A percentile compares a stretch with the other conserved stretches of the same genome.
Conservation (phyloP, 352 stramenopile species). For the Globisporangium radiosum region DNA sequence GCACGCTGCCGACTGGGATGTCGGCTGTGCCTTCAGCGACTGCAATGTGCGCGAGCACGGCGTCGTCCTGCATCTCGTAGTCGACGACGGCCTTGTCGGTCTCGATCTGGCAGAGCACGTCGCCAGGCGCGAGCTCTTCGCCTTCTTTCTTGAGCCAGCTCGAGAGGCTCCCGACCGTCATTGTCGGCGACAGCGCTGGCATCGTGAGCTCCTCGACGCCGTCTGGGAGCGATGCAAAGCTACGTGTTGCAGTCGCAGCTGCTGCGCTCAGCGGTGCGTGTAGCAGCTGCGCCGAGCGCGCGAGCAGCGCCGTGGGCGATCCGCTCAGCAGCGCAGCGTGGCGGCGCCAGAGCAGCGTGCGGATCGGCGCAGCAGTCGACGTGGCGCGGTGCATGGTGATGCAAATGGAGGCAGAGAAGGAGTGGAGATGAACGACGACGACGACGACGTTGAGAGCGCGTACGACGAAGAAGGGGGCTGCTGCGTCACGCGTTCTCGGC, state of each 20-base stretch:
- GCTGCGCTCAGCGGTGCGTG: neutral
- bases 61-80: conserved; percentile 98
- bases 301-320: conserved; percentile 9
- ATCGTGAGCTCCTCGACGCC: conserved; percentile 80
- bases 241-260: conserved; percentile 2
- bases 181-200: conserved; percentile 96
- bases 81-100: conserved; percentile 99
- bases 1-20: conserved; percentile 88
- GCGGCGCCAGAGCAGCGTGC: conserved; percentile 14
- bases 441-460: neutral
- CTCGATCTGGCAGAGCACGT: conserved; percentile 95
- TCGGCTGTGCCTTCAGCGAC: conserved; percentile 80
- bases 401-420: neutral
- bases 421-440: neutral
- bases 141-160: conserved; percentile 92
- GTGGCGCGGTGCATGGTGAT: conserved; percentile 8
- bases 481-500: conserved; percentile 7
- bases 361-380: conserved; percentile 2
- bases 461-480: neutral
- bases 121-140: conserved; percentile 84
- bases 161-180: conserved; percentile 92
- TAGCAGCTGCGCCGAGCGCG: conserved; percentile 13
- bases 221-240: conserved; percentile 61
- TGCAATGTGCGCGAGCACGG: conserved; percentile 93
- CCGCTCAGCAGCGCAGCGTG: conserved; percentile 9